phyloP scores from a whole-genome alignment of 2,329 filamentous ascomycete species.

The Chalaropsis thielavioides region DNA sequence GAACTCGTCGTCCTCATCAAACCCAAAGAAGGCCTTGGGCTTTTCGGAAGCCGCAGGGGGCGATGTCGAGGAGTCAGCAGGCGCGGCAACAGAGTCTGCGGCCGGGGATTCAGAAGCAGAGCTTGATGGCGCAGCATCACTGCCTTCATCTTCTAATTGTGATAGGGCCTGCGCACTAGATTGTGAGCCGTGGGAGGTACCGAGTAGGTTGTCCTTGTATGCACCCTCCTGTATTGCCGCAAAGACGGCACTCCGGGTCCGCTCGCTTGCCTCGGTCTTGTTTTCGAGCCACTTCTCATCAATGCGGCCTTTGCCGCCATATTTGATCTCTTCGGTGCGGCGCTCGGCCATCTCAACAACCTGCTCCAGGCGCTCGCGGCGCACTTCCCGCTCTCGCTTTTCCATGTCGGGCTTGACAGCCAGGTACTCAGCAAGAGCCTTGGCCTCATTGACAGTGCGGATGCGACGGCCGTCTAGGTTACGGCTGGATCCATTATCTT shows the following conservation, averaged over 20 bases:
- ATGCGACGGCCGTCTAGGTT: conserved; percentile 85
- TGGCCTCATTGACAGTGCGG: conserved; percentile 87
- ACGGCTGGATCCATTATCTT: conserved; percentile 78
- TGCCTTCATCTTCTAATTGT: conserved; percentile 22
- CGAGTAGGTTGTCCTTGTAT: conserved; percentile 45
- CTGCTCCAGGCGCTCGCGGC: conserved; percentile 71
- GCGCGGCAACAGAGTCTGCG: background rate
- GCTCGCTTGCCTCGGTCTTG: conserved; percentile 78
- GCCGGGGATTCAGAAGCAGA: conserved; percentile 18
- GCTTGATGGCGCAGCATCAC: background rate
- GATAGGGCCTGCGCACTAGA: conserved; percentile 24
- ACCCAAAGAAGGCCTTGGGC: conserved; percentile 50
- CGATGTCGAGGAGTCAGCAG: background rate
- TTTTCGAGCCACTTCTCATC: conserved; percentile 92
- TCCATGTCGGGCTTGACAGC: conserved; percentile 97
- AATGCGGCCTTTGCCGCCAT: conserved; percentile 51
- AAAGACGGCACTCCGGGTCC: conserved; percentile 61
- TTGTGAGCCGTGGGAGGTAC: conserved; percentile 36
- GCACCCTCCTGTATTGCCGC: conserved; percentile 52
- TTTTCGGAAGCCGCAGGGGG: conserved; percentile 27
- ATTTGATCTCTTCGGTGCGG: conserved; percentile 67
- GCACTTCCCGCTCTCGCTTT: conserved; percentile 75
- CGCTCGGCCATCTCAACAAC: conserved; percentile 74
- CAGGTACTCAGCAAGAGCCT: conserved; percentile 85
- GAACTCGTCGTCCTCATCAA: conserved; percentile 66